Evolutionary conservation across 2,329 filamentous ascomycete genomes (phyloP), one percentile per base, ranked within the genome.

Genomic region (Phialemonium atrogriseum): DNA sequence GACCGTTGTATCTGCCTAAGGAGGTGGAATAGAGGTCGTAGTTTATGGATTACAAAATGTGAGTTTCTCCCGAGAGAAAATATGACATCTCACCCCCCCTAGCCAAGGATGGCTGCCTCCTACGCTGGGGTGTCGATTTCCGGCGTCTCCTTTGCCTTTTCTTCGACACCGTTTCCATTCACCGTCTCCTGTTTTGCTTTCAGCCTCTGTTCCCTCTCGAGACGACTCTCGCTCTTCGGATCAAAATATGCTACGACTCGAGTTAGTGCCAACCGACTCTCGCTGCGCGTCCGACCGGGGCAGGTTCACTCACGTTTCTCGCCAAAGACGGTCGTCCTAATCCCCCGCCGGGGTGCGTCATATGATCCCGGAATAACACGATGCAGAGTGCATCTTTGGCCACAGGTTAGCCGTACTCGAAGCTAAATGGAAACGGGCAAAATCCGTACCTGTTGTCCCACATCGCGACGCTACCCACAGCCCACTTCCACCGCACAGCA

Each of bases 401-500:
- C 16, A 24, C 23, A n/a, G 37, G 23, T 5, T 27, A 17, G 40
- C 25, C 19, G 10, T 6, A 19, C n/a, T 5, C 10, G 7, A 5
- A 6, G n/a, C 5, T 9, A 7, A 30, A 24, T 4, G 30, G 20
- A 7, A 16, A 4, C 15, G 12, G 37, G 12, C 16, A 28, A 6
- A 24, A 17, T 24, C 13, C 27, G 10, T 19, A 56, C 50, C 60
- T 44, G 38, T 70, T 69, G 33, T 70, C 66, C 65, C 66, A 70
- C 47, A 70, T 62, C 1, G 66, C 65, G 5, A 68, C 59, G 18
- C 58, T 62, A 1, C 65, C 65, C 6, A 62, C 59, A 0, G 54
- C 46, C 65, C 67, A 70, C 37, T 66, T 68, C 56, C 63, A 68
- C 3, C 66, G 50, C 5, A 70, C 64, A 15, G 55, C 55, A 39